Percentiles rank a stretch among this genome's conserved stretches.
phyloP scores from a whole-genome alignment of 257 asterid genomes.

The Solanum chaucha region DNA sequence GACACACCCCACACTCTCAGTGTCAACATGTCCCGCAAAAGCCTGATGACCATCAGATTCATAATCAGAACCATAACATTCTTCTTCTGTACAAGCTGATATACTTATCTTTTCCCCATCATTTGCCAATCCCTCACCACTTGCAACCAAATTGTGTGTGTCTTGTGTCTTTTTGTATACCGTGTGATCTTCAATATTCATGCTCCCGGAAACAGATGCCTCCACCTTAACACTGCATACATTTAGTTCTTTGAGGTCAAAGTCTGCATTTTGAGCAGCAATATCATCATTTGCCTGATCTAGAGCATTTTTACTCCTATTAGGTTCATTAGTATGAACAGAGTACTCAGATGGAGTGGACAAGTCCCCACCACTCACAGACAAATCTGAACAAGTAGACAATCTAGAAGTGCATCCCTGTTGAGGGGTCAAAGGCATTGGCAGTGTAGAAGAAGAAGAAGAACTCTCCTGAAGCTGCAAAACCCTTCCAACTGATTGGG shows the following conservation, averaged over 20 bases:
- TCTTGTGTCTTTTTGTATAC: slow-evolving; percentile 14
- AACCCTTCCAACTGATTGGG: slow-evolving; percentile 27
- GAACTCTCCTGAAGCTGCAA: slow-evolving; percentile 47
- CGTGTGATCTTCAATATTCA: slow-evolving; percentile 10
- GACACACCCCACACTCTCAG: neutral
- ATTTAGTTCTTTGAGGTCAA: too few relatives aligned
- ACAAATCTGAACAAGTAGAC: slow-evolving; percentile 14
- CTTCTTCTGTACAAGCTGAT: slow-evolving; percentile 43
- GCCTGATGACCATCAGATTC: slow-evolving; percentile 17
- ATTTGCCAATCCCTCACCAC: slow-evolving; percentile 22
- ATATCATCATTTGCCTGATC: too few relatives aligned
- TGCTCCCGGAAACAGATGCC: slow-evolving; percentile 1
- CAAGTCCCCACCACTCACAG: neutral
- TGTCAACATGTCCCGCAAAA: slow-evolving; percentile 6
- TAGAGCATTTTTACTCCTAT: too few relatives aligned
- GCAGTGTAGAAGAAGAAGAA: slow-evolving; percentile 23
- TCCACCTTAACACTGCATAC: too few relatives aligned
- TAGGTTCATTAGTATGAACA: too few relatives aligned
- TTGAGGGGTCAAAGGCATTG: too few relatives aligned
- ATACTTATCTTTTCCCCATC: slow-evolving; percentile 30
- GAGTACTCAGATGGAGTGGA: slow-evolving; percentile 38
- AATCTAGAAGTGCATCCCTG: slow-evolving; percentile 4
- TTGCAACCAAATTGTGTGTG: slow-evolving; percentile 14
- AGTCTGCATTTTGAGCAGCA: too few relatives aligned
- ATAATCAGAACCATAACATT: neutral